Percentiles rank a stretch among this genome's conserved stretches.
phyloP scores from a whole-genome alignment of 2,329 filamentous ascomycete species.

The Penicillium brasilianum region DNA sequence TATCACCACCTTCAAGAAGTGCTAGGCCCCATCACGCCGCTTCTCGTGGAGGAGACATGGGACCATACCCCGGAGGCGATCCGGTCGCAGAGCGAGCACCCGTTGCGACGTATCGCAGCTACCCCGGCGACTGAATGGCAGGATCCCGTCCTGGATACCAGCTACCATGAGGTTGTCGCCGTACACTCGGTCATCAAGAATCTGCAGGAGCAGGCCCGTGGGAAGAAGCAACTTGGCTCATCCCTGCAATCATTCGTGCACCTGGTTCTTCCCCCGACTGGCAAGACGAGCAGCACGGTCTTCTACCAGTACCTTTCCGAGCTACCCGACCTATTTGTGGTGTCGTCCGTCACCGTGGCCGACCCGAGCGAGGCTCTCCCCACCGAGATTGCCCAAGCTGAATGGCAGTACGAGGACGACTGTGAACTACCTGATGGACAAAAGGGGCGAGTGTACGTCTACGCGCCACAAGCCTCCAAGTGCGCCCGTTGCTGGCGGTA shows the following conservation, averaged over 20 bases:
- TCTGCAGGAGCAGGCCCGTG: constrained; percentile 74
- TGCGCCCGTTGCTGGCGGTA: constrained; percentile 92
- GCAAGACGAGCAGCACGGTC: constrained; percentile 24
- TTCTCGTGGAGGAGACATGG: constrained; percentile 89
- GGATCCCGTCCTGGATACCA: constrained; percentile 55
- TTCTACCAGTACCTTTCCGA: constrained; percentile 50
- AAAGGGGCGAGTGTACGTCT: constrained; percentile 46
- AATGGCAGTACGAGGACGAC: constrained; percentile 51
- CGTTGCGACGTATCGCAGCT: constrained; percentile 48
- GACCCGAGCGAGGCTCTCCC: constrained; percentile 36
- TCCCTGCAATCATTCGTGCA: constrained; percentile 77
- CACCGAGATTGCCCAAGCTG: constrained; percentile 35
- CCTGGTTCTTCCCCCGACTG: constrained; percentile 32
- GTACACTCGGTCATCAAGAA: constrained; percentile 72
- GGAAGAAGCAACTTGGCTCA: constrained; percentile 74
- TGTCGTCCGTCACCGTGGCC: constrained; percentile 65
- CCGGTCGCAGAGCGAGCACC: constrained; percentile 54
- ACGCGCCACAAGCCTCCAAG: constrained; percentile 64
- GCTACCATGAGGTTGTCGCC: constrained; percentile 49
- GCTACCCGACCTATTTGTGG: constrained; percentile 69
- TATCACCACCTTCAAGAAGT: constrained; percentile 76
- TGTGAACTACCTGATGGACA: constrained; percentile 44
- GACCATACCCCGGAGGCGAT: constrained; percentile 72
- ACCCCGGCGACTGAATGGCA: constrained; percentile 42
- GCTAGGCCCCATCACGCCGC: constrained; percentile 78